Base-by-base conservation (phyloP, 306 rosid genomes). In the Prunus salicina region DNA sequence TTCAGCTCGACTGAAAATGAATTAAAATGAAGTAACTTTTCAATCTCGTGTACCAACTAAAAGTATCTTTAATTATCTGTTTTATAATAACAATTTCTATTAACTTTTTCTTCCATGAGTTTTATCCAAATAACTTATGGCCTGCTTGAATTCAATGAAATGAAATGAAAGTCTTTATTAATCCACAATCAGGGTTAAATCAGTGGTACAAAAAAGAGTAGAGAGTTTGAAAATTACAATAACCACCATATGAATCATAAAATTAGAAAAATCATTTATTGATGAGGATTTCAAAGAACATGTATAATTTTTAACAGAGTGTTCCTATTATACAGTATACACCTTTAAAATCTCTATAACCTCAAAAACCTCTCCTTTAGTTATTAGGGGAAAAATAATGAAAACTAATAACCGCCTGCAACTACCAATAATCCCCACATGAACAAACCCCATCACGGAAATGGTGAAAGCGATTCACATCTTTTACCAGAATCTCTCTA, bases 391-490 rank as follows among this genome's bases (percentile, higher is more conserved):
- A 43, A 25, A 65, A 52, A 38, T 27, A 66, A 67, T 53, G 22
- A 69, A 69, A 74, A 80, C 25, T 46, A 71, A 70, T n/a, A 51
- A 20, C 6, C 69, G 43, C 47, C 50, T 34, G 66, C 74, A 78
- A 65, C 84, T 91, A 90, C 98, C 98, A 94, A 83, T 94, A 94
- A 79, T 94, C 98, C 76, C 91, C 96, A 75, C 97, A 89, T 4
- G 97, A 94, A 80, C 98, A 94, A 73, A 87, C 82, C 30, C 97
- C 98, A 55, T 90, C 89, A 53, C 51, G 87, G 68, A 94, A 94
- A 80, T 78, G 91, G 84, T 94, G 97, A 89, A 91, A 86, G 24
- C 97, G 96, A 81, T 94, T 90, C 81, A 86, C 89, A 65, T 94
- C 98, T 81, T 97, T 88, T 71, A 94, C 97, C 74, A 94, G 85